phyloP scores from a whole-genome alignment of 805 yeast species.

The Spathaspora hagerdaliae region DNA sequence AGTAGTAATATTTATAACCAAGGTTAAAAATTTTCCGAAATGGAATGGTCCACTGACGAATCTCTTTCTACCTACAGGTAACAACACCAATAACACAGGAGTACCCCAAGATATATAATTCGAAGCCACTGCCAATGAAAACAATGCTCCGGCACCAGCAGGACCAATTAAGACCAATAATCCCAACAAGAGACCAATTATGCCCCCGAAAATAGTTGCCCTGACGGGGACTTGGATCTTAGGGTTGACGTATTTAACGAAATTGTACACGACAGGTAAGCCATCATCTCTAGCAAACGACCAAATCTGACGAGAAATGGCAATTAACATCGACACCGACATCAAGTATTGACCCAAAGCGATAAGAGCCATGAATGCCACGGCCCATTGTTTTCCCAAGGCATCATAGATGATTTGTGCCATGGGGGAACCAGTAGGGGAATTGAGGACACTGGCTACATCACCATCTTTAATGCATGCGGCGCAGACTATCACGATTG shows the following conservation, averaged over 20 bases:
- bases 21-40: constrained; percentile 48
- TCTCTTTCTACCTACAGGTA: constrained; percentile 45
- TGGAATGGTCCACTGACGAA: constrained; percentile 67
- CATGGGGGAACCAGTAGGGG: constrained; percentile 56
- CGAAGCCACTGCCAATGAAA: constrained; percentile 60
- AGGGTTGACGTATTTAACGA: constrained; percentile 54
- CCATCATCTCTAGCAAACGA: constrained; percentile 79
- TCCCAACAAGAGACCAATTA: constrained; percentile 50
- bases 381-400: constrained; percentile 61
- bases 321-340: constrained; percentile 61
- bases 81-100: constrained; percentile 54
- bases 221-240: constrained; percentile 59
- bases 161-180: constrained; percentile 52
- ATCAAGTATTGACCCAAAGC: constrained; percentile 60
- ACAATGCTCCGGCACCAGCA: constrained; percentile 61
- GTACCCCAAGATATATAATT: constrained; percentile 58
- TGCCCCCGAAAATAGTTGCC: constrained; percentile 55
- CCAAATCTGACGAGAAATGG: constrained; percentile 68
- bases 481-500: constrained; percentile 47
- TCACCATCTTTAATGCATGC: constrained; percentile 52
- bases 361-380: constrained; percentile 57
- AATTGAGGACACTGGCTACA: constrained; percentile 35
- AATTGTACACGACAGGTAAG: constrained; percentile 52
- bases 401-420: constrained; percentile 63
- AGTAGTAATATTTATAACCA: constrained; percentile 43